Conservation (phyloP, 2,329 filamentous ascomycete genomes). For the Neonectria neomacrospora region DNA sequence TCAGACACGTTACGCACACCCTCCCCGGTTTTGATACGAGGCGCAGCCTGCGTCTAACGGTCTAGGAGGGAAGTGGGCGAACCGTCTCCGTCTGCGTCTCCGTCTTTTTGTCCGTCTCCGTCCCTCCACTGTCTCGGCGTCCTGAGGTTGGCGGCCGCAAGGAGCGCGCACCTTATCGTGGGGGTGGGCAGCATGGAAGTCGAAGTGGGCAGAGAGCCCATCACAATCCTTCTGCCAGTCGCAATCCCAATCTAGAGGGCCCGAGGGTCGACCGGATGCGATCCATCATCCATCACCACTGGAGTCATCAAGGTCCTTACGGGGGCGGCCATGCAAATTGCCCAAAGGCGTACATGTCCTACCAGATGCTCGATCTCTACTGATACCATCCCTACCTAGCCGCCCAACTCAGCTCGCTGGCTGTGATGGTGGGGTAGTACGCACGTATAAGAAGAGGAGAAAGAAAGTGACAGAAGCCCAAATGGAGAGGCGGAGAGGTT, state of each 20-base stretch:
- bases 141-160: constrained; percentile 44
- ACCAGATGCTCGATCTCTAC: constrained; percentile 22
- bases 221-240: background rate
- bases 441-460: constrained; percentile 5
- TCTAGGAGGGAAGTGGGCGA: constrained; percentile 30
- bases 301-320: background rate
- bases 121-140: constrained; percentile 27
- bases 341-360: constrained; percentile 9
- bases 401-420: constrained; percentile 9
- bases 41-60: constrained; percentile 32
- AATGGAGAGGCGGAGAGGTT: background rate
- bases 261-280: constrained; percentile 7
- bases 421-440: constrained; percentile 21
- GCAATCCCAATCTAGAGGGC: background rate
- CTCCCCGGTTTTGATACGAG: constrained; percentile 34
- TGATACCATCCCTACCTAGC: constrained; percentile 17
- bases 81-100: constrained; percentile 9
- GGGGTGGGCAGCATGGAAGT: background rate
- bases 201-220: background rate
- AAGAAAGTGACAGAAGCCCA: constrained; percentile 3
- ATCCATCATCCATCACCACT: constrained; percentile 16
- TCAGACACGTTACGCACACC: constrained; percentile 27
- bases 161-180: constrained; percentile 27
- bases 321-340: constrained; percentile 12
- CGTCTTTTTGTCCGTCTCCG: constrained; percentile 1